Conservation (phyloP, 768 basidiomycete species). For the Hericium coralloides region DNA sequence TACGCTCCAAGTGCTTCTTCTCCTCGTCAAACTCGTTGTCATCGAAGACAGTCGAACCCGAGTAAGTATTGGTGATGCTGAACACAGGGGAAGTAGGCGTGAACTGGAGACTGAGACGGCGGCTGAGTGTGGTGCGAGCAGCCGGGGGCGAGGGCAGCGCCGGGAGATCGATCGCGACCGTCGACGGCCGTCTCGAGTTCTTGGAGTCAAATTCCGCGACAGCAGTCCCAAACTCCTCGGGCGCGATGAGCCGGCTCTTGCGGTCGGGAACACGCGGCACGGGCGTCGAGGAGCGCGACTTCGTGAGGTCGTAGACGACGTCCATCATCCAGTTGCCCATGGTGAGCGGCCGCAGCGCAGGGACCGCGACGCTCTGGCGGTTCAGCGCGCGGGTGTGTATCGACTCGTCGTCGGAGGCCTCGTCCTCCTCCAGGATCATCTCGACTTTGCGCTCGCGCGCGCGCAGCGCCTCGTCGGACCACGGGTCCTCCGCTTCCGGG, state of each 20-base stretch:
- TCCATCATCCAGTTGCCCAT: slow-evolving; percentile 85
- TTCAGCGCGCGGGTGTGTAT: slow-evolving; percentile 18
- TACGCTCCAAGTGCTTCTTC: slow-evolving; percentile 23
- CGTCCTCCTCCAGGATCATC: slow-evolving; percentile 36
- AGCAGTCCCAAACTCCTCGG: slow-evolving; percentile 18
- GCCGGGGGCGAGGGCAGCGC: slow-evolving; percentile 22
- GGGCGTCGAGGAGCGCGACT: slow-evolving; percentile 18
- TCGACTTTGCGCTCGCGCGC: slow-evolving; percentile 35
- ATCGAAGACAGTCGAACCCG: slow-evolving; percentile 20
- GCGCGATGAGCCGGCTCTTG: slow-evolving; percentile 29
- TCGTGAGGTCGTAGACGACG: slow-evolving; percentile 58
- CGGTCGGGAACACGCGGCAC: slow-evolving; percentile 18
- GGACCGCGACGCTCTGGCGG: slow-evolving; percentile 35
- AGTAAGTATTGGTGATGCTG: slow-evolving; percentile 21
- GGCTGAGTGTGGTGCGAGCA: slow-evolving; percentile 25
- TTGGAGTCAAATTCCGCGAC: slow-evolving; percentile 3
- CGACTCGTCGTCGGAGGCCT: slow-evolving; percentile 23
- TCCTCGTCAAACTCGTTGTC: slow-evolving; percentile 38
- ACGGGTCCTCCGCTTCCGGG: slow-evolving; percentile 26
- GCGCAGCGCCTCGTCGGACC: slow-evolving; percentile 18
- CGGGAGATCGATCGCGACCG: slow-evolving; percentile 30
- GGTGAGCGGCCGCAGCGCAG: slow-evolving; percentile 44
- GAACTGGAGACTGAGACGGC: slow-evolving; percentile 56
- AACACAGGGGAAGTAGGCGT: slow-evolving; percentile 35
- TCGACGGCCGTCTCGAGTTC: slow-evolving; percentile 25